Evolutionary conservation across 2,329 filamentous ascomycete species (phyloP).

Genomic region (Blastomyces percursus): DNA sequence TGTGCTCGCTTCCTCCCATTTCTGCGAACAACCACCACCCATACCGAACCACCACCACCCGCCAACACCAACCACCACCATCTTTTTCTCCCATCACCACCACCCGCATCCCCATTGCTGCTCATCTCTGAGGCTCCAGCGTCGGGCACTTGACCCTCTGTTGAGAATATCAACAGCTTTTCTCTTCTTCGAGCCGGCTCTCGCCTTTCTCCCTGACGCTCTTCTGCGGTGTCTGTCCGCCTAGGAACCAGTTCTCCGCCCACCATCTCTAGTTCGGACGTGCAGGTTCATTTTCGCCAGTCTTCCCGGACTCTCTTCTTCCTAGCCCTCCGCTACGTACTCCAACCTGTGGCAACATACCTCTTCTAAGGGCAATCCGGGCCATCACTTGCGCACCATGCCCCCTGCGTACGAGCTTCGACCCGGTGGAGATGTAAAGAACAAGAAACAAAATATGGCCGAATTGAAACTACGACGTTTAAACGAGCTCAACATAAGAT

Average conservation of each 20-base stretch:
- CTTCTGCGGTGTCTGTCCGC: not conserved
- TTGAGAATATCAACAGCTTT: not conserved
- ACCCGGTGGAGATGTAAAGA: slow-evolving; percentile 56
- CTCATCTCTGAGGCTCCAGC: slow-evolving; percentile 8
- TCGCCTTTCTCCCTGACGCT: not conserved
- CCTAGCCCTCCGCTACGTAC: slow-evolving; percentile 10
- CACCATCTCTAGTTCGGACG: not conserved
- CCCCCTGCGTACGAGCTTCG: slow-evolving; percentile 55
- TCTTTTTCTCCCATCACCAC: slow-evolving; percentile 13
- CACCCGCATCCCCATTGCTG: slow-evolving; percentile 7
- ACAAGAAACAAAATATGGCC: slow-evolving; percentile 99
- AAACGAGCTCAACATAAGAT: slow-evolving; percentile 90
- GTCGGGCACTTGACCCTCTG: not conserved
- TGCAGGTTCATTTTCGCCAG: not conserved
- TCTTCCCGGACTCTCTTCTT: slow-evolving; percentile 5
- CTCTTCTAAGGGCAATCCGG: not conserved
- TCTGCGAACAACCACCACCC: not conserved
- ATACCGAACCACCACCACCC: slow-evolving; percentile 4
- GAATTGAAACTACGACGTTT: slow-evolving; percentile 93
- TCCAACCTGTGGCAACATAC: not conserved
- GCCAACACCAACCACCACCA: slow-evolving; percentile 9
- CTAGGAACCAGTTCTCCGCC: not conserved
- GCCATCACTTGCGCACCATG: slow-evolving; percentile 33
- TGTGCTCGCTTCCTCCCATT: not conserved
- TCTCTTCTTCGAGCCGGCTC: not conserved